These are phyloP conservation scores for Spathaspora gorwiae DNA, from an alignment of 805 yeast species.

Conservation along the genomic window DNA sequence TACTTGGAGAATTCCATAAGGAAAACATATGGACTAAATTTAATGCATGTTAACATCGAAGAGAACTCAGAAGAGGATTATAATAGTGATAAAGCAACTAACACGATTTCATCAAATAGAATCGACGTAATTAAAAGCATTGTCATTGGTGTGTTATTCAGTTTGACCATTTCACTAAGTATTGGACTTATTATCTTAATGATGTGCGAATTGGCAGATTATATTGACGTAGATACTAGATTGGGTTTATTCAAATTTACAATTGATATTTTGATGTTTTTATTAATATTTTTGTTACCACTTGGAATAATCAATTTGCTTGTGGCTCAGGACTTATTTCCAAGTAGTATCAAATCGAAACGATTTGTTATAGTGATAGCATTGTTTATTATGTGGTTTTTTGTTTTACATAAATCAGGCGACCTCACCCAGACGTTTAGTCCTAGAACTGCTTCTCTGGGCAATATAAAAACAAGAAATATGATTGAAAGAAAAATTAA, in stretches of 20 bases:
- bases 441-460: constrained; percentile 9
- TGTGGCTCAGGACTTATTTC: constrained; percentile 23
- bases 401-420: constrained; percentile 30
- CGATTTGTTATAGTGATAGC: constrained; percentile 9
- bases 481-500: constrained; percentile 38
- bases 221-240: constrained; percentile 18
- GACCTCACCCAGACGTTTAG: constrained; percentile 22
- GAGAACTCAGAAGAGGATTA: constrained; percentile 5
- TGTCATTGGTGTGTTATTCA: constrained; percentile 24
- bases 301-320: constrained; percentile 28
- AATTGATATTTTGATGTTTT: constrained; percentile 33
- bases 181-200: constrained; percentile 28
- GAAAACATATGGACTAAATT: constrained; percentile 10
- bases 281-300: constrained; percentile 44
- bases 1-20: constrained; percentile 14
- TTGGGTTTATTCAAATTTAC: constrained; percentile 35
- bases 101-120: not conserved
- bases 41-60: constrained; percentile 4
- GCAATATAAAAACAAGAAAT: constrained; percentile 3
- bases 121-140: constrained; percentile 7
- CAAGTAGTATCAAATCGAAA: constrained; percentile 7
- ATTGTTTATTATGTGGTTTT: constrained; percentile 27
- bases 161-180: constrained; percentile 26
- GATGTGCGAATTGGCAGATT: constrained; percentile 32
- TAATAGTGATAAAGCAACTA: not conserved